These are phyloP conservation scores for Malania oleifera DNA, from an alignment of 164 flowering plant genomes.

Conservation along the genomic window DNA sequence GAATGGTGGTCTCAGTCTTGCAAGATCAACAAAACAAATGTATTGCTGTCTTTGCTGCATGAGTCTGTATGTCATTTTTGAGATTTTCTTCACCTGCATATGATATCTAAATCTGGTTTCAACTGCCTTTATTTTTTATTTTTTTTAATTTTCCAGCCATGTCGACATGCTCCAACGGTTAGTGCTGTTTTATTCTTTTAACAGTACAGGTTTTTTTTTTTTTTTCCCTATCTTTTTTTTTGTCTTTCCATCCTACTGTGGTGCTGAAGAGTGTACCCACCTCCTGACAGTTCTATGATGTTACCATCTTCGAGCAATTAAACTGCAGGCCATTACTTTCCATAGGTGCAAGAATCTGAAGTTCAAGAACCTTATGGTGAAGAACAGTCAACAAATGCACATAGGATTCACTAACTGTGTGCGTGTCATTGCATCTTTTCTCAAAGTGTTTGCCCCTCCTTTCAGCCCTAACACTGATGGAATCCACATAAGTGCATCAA, in stretches of 20 bases:
- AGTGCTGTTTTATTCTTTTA: slow-evolving; percentile 22
- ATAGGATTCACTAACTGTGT: slow-evolving; percentile 63
- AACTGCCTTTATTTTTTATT: slow-evolving; percentile 8
- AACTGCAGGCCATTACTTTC: slow-evolving; percentile 79
- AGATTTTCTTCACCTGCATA: not conserved
- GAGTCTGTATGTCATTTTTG: not conserved
- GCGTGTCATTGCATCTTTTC: slow-evolving; percentile 43
- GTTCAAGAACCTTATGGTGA: slow-evolving; percentile 36
- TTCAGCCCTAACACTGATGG: slow-evolving; percentile 95
- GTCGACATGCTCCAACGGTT: slow-evolving; percentile 87
- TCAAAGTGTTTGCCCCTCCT: slow-evolving; percentile 58
- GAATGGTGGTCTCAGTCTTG: slow-evolving; percentile 93
- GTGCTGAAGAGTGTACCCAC: not conserved
- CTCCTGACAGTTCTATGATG: not conserved
- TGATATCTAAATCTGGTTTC: slow-evolving; percentile 13
- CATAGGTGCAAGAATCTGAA: slow-evolving; percentile 69
- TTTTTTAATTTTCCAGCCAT: slow-evolving; percentile 54
- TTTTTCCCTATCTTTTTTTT: not conserved
- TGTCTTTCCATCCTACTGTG: not conserved
- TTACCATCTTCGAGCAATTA: not conserved
- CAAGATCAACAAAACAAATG: slow-evolving; percentile 63
- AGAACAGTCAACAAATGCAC: slow-evolving; percentile 87
- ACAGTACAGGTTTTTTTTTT: slow-evolving; percentile 7
- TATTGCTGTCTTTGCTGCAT: slow-evolving; percentile 16
- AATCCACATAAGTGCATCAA: slow-evolving; percentile 76